These are phyloP conservation scores for Pythium myriotylum DNA, from an alignment of 352 stramenopile species.

Conservation along the genomic window DNA sequence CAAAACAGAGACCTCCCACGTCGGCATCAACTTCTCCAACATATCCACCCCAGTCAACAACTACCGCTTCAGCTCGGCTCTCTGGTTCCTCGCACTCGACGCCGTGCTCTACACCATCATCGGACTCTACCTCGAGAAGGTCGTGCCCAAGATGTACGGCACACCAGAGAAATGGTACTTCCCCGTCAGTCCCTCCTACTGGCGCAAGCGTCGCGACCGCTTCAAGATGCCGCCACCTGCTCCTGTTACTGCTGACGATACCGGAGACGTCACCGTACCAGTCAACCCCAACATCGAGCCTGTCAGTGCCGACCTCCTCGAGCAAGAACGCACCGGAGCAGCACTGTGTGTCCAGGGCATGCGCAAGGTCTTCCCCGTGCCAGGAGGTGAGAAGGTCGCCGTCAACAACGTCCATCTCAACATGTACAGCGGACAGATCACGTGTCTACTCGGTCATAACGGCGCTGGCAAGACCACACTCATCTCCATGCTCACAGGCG, in stretches of 20 bases:
- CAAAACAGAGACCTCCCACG: conserved; percentile 33
- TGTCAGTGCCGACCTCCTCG: conserved; percentile 21
- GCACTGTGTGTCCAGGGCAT: conserved; percentile 39
- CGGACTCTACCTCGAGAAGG: conserved; percentile 89
- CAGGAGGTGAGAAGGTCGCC: conserved; percentile 62
- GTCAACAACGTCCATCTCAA: conserved; percentile 71
- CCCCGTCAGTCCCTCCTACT: conserved; percentile 71
- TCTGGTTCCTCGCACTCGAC: conserved; percentile 87
- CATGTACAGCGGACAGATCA: conserved; percentile 90
- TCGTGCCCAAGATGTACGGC: conserved; percentile 91
- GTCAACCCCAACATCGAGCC: conserved; percentile 31
- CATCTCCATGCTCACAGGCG: conserved; percentile 83
- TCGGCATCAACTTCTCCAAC: conserved; percentile 59
- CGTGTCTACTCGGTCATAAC: conserved; percentile 78
- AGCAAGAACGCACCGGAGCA: conserved; percentile 27
- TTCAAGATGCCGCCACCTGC: conserved; percentile 3
- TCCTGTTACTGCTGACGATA: background rate
- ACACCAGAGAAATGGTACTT: conserved; percentile 93
- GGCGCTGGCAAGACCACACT: conserved; percentile 73
- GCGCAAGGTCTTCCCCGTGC: conserved; percentile 54
- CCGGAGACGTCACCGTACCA: background rate
- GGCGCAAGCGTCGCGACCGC: conserved; percentile 31
- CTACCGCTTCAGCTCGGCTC: conserved; percentile 51
- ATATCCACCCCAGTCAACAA: conserved; percentile 38
- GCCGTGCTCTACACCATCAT: conserved; percentile 89